phyloP scores from a whole-genome alignment of 345 rosid species.

The Noccaea bulbosa region DNA sequence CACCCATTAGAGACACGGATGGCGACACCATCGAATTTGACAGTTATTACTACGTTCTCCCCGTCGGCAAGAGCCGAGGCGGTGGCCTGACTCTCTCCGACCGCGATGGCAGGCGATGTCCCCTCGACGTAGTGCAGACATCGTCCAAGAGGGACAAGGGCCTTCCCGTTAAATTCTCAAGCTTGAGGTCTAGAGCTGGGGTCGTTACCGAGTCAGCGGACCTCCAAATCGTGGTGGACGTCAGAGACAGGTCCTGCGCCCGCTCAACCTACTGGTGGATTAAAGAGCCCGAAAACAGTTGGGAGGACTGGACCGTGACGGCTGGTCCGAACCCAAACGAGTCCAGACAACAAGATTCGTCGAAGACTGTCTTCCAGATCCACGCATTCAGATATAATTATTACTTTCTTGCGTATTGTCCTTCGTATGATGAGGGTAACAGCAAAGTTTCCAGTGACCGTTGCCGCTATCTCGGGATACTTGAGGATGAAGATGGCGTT shows the following conservation, averaged over 20 bases:
- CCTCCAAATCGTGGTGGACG: conserved; percentile 13
- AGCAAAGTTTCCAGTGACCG: too few relatives aligned
- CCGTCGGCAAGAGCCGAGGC: conserved; percentile 1
- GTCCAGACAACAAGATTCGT: conserved; percentile 40
- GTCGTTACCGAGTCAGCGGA: not conserved
- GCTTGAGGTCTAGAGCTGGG: conserved; percentile 20
- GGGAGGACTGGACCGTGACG: conserved; percentile 19
- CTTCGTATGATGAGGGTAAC: too few relatives aligned
- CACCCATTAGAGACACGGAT: conserved; percentile 1
- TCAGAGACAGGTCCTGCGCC: not conserved
- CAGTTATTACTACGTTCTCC: conserved; percentile 29
- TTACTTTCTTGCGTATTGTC: too few relatives aligned
- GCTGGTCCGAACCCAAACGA: conserved; percentile 54
- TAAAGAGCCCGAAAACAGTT: not conserved
- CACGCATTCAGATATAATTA: too few relatives aligned
- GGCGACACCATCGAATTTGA: not conserved
- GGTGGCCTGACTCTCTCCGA: conserved; percentile 14
- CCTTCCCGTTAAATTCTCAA: conserved; percentile 24
- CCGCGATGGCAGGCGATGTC: not conserved
- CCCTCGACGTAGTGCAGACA: conserved; percentile 1
- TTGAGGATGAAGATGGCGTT: too few relatives aligned
- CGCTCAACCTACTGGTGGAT: conserved; percentile 29
- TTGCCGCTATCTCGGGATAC: too few relatives aligned
- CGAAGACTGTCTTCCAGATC: conserved; percentile 63
- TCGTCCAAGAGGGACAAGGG: not conserved